Percentiles rank a stretch among this genome's conserved stretches.
phyloP scores from a whole-genome alignment of 1,284 basidiomycete species.

The Pseudozyma hubeiensis region DNA sequence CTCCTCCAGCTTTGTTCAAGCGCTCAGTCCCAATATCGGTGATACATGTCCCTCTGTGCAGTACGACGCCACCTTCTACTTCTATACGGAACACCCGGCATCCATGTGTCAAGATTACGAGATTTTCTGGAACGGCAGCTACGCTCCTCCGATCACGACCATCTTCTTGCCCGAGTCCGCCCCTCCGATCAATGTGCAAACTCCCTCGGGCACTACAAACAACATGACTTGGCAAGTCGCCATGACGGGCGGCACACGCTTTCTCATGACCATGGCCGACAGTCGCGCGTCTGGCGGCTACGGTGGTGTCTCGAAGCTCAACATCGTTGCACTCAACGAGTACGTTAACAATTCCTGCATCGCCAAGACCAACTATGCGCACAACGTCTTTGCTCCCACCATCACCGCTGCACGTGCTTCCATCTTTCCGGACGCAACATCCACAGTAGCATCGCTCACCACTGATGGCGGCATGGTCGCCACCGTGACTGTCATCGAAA shows the following conservation, averaged over 20 bases:
- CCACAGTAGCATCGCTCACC: constrained; percentile 40
- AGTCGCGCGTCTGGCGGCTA: constrained; percentile 13
- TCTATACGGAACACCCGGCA: constrained; percentile 29
- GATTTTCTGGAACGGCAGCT: constrained; percentile 43
- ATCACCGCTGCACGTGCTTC: constrained; percentile 31
- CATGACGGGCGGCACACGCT: constrained; percentile 41
- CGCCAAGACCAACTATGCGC: constrained; percentile 4
- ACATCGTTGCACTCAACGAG: constrained; percentile 45
- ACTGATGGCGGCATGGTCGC: constrained; percentile 40
- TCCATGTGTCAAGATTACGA: constrained; percentile 40
- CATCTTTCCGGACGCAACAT: constrained; percentile 48
- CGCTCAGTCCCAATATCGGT: constrained; percentile 12
- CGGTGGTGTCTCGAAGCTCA: constrained; percentile 48
- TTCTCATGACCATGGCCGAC: constrained; percentile 49
- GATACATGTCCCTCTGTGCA: constrained; percentile 25
- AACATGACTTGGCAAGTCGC: constrained; percentile 37
- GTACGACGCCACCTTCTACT: constrained; percentile 30
- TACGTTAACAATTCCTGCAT: constrained; percentile 40
- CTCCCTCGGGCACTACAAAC: neutral
- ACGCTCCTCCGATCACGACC: constrained; percentile 27
- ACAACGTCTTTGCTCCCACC: constrained; percentile 30
- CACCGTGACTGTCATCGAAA: constrained; percentile 47
- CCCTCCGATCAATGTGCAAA: constrained; percentile 46
- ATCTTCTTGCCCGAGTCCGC: constrained; percentile 43
- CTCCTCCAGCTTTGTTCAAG: constrained; percentile 43